Percentiles rank a stretch among this genome's conserved stretches.
These are phyloP conservation scores for Aspergillus fumigatiaffinis DNA, from an alignment of 2,329 filamentous ascomycete genomes.

Conservation along the genomic window DNA sequence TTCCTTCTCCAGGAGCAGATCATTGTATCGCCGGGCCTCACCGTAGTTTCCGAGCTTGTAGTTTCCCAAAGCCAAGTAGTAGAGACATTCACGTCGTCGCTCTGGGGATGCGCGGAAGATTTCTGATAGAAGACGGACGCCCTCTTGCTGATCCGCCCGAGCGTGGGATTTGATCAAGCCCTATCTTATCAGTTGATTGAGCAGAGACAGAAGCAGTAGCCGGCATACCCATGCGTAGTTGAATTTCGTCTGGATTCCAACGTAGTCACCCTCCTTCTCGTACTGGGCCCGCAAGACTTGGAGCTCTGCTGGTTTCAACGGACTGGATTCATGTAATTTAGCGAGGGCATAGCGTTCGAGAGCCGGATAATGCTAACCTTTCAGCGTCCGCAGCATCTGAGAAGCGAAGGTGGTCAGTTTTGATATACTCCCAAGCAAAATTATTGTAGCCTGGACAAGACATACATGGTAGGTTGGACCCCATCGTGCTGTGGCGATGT, in stretches of 20 bases:
- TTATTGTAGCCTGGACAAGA: slow-evolving; percentile 4
- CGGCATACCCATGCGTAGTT: slow-evolving; percentile 91
- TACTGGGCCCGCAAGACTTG: slow-evolving; percentile 90
- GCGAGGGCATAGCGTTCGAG: background rate
- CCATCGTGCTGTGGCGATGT: slow-evolving; percentile 26
- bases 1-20: slow-evolving; percentile 84
- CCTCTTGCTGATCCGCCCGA: slow-evolving; percentile 86
- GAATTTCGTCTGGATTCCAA: slow-evolving; percentile 97
- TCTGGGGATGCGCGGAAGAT: slow-evolving; percentile 94
- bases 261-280: slow-evolving; percentile 95
- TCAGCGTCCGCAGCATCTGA: slow-evolving; percentile 96
- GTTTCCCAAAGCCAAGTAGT: slow-evolving; percentile 95
- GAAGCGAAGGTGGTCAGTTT: slow-evolving; percentile 10
- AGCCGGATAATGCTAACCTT: slow-evolving; percentile 55
- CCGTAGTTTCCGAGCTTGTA: slow-evolving; percentile 98
- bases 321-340: slow-evolving; percentile 49
- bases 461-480: slow-evolving; percentile 50
- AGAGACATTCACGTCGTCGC: slow-evolving; percentile 92
- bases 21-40: slow-evolving; percentile 91
- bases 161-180: slow-evolving; percentile 89
- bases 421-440: background rate
- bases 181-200: slow-evolving; percentile 44
- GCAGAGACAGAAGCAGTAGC: background rate
- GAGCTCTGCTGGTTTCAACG: slow-evolving; percentile 86
- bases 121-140: slow-evolving; percentile 87